Evolutionary conservation across 148 eudicot species (phyloP), one percentile per base, ranked within the genome.

Genomic region (Fagopyrum homotropicum): DNA sequence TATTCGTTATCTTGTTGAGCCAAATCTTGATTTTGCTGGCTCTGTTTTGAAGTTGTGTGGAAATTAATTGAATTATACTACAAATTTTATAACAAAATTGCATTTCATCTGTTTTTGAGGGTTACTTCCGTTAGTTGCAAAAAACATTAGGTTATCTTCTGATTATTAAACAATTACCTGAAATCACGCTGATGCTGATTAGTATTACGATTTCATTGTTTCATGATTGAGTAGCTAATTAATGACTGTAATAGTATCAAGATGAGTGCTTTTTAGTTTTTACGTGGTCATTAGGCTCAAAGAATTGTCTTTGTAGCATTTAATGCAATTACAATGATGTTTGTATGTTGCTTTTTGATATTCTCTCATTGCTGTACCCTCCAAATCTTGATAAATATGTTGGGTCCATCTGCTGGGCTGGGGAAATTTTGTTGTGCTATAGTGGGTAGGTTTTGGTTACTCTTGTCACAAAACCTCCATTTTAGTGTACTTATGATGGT

Each of bases 281-380:
- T 63, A 35, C 16, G 40, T 63, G 26, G 2, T 29, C 16, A 63
- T 63, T 63, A 63, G 69, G 69, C 4, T 63, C 15, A 63, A 0
- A 30, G 4, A 63, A 43, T 66, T 66, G 71, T 40, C 71, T 35
- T 66, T 15, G 71, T 40, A 15, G 71, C 19, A 66, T 66, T 66
- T 66, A 66, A 66, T 66, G 71, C 71, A 29, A 66, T 66, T 66
- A 35, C 46, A 40, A 8, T 66, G 46, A 43, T 35, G 5, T 66
- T 66, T 66, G 71, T 66, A 40, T 66, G 71, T 66, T 66, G 47
- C 71, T 66, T 66, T 66, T 66, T 66, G 19, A 14, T 47, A 63
- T 63, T 63, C 69, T 29, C 16, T 63, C n/a, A 63, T 30, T 29
- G 40, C 69, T 66, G 47, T 66, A 35, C 46, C 71, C 45, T 9